Percentiles rank a stretch among this genome's conserved stretches.
Evolutionary conservation across 2,329 filamentous ascomycete species (phyloP).

Genomic region (Pseudogymnoascus sp.): DNA sequence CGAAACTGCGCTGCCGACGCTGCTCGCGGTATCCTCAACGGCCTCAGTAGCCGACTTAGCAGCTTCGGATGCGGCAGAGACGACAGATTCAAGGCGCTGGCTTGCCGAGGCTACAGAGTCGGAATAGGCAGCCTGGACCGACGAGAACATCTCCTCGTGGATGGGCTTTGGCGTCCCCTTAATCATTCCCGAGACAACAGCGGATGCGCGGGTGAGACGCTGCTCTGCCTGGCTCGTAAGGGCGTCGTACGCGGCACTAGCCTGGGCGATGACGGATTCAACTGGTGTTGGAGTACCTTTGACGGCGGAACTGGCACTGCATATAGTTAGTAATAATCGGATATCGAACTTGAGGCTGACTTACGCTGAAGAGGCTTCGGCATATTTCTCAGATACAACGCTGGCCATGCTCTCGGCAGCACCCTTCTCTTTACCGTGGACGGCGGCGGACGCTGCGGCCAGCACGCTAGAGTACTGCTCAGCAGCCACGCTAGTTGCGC

Average conservation of each 20-base stretch:
- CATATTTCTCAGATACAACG: conserved; percentile 45
- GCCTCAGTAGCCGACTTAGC: conserved; percentile 43
- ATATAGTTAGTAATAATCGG: conserved; percentile 12
- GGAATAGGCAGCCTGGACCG: conserved; percentile 61
- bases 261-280: conserved; percentile 31
- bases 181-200: conserved; percentile 57
- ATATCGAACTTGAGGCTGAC: conserved; percentile 18
- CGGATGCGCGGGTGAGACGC: conserved; percentile 60
- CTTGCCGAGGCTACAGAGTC: conserved; percentile 56
- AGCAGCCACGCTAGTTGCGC: conserved; percentile 43
- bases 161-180: conserved; percentile 61
- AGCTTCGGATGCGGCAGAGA: conserved; percentile 45
- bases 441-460: conserved; percentile 45
- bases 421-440: conserved; percentile 42
- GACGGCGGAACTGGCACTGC: conserved; percentile 47
- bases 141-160: conserved; percentile 61
- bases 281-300: conserved; percentile 59
- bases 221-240: conserved; percentile 59
- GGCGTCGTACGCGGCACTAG: conserved; percentile 52
- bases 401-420: conserved; percentile 38
- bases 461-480: conserved; percentile 50
- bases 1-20: conserved; percentile 32
- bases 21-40: conserved; percentile 39
- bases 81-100: conserved; percentile 45
- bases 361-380: conserved; percentile 49